phyloP scores from a whole-genome alignment of 345 rosid genomes.

The Geranium rotundifolium region DNA sequence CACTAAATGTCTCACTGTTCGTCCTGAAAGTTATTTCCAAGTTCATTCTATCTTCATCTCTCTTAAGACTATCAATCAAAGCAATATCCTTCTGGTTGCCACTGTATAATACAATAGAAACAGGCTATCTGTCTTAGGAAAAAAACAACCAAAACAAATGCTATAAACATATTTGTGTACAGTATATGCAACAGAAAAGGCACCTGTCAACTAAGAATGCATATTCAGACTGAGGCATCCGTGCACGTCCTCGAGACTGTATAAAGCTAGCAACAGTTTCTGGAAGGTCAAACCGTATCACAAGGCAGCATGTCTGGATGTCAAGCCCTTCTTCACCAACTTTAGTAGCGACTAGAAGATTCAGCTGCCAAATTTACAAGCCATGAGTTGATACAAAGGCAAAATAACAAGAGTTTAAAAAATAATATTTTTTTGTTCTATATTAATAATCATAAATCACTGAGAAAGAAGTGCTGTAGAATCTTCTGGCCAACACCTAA shows the following conservation, averaged over 20 bases:
- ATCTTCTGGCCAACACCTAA: too few species aligned
- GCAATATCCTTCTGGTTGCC: constrained; percentile 59
- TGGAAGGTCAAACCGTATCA: constrained; percentile 88
- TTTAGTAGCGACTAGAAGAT: constrained; percentile 87
- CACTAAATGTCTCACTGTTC: constrained; percentile 36
- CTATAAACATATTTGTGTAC: background rate
- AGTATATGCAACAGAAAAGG: constrained; percentile 9
- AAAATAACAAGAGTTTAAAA: background rate
- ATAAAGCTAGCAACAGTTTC: constrained; percentile 93
- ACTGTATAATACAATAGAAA: constrained; percentile 32
- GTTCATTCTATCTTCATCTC: constrained; percentile 57
- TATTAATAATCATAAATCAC: background rate
- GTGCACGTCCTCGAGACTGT: constrained; percentile 96
- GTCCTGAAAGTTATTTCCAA: constrained; percentile 60
- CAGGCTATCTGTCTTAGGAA: background rate
- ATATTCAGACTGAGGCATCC: constrained; percentile 93
- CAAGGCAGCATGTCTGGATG: constrained; percentile 95
- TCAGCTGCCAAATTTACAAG: constrained; percentile 51
- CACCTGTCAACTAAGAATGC: constrained; percentile 90
- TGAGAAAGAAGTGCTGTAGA: background rate
- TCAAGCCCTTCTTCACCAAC: constrained; percentile 99
- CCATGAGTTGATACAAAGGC: background rate
- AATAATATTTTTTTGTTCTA: too few species aligned
- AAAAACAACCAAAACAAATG: constrained; percentile 5
- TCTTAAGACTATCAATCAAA: constrained; percentile 47